phyloP scores from a whole-genome alignment of 176 grass and related monocot species.

The Dactylis glomerata region DNA sequence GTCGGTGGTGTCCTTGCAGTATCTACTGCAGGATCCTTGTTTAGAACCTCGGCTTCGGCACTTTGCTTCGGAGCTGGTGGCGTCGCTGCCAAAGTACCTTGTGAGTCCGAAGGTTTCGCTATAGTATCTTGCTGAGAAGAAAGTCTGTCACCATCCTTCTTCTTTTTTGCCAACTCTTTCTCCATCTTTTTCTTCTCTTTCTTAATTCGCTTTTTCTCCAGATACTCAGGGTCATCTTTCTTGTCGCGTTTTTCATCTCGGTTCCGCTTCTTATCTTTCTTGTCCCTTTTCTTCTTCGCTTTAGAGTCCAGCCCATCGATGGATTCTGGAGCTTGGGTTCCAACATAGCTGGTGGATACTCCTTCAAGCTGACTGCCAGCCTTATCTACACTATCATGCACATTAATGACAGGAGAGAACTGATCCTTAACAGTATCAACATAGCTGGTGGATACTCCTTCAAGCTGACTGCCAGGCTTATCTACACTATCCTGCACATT shows the following conservation, averaged over 20 bases:
- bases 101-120: constrained; percentile 33
- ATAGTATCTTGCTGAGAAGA: constrained; percentile 12
- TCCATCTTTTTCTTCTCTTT: constrained; percentile 89
- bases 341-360: constrained; percentile 42
- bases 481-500: constrained; percentile 30
- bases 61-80: constrained; percentile 30
- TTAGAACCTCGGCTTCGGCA: constrained; percentile 49
- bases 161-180: constrained; percentile 68
- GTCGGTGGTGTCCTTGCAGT: constrained; percentile 34
- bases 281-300: constrained; percentile 64
- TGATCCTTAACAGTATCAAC: constrained; percentile 28
- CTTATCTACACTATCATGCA: constrained; percentile 27
- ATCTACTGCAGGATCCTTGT: constrained; percentile 45
- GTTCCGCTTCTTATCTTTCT: constrained; percentile 79
- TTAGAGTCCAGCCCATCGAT: constrained; percentile 38
- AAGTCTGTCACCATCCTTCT: constrained; percentile 46
- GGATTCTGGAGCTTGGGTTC: constrained; percentile 30
- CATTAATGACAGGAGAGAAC: constrained; percentile 35
- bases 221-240: constrained; percentile 81
- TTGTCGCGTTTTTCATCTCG: constrained; percentile 58
- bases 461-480: constrained; percentile 37
- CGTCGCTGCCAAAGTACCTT: constrained; percentile 21
- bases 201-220: constrained; percentile 76
- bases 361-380: constrained; percentile 38
- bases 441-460: constrained; percentile 40